phyloP scores from a whole-genome alignment of 495 filamentous ascomycete genomes.

The Podospora pseudoanserina region DNA sequence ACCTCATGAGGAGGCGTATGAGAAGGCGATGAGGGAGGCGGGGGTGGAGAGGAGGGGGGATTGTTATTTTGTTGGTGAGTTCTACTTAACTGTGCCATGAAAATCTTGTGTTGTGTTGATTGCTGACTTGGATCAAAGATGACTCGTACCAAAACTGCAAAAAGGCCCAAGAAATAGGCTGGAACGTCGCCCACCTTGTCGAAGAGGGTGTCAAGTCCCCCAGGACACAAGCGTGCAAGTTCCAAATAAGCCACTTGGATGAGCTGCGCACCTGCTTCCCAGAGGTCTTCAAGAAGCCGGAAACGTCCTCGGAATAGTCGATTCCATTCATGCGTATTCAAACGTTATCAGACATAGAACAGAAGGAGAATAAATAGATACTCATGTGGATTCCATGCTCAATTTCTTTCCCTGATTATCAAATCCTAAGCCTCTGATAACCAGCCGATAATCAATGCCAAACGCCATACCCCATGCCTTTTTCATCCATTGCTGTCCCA shows the following conservation, averaged over 20 bases:
- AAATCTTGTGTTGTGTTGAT: not conserved
- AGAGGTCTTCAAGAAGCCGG: constrained; percentile 61
- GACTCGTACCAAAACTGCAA: constrained; percentile 76
- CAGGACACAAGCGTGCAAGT: constrained; percentile 55
- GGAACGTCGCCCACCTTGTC: constrained; percentile 77
- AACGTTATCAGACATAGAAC: not conserved
- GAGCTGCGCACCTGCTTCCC: constrained; percentile 72
- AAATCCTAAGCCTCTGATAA: not conserved
- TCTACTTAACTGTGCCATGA: not conserved
- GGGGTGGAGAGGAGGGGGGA: constrained; percentile 53
- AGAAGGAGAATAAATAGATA: not conserved
- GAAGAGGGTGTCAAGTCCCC: constrained; percentile 64
- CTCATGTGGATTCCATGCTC: not conserved
- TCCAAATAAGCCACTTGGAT: constrained; percentile 66
- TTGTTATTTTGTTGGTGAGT: constrained; percentile 84
- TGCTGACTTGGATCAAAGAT: constrained; percentile 47
- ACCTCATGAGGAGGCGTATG: constrained; percentile 77
- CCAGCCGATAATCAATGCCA: not conserved
- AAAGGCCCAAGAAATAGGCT: constrained; percentile 69
- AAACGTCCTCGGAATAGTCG: not conserved
- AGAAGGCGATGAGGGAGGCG: constrained; percentile 70
- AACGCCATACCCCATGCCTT: not conserved
- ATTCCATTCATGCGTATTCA: not conserved
- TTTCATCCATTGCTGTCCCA: not conserved
- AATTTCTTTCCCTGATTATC: not conserved